Percentiles rank a stretch among this genome's conserved stretches.
Conservation (phyloP, 2,329 filamentous ascomycete genomes). For the Pyricularia pennisetigena region DNA sequence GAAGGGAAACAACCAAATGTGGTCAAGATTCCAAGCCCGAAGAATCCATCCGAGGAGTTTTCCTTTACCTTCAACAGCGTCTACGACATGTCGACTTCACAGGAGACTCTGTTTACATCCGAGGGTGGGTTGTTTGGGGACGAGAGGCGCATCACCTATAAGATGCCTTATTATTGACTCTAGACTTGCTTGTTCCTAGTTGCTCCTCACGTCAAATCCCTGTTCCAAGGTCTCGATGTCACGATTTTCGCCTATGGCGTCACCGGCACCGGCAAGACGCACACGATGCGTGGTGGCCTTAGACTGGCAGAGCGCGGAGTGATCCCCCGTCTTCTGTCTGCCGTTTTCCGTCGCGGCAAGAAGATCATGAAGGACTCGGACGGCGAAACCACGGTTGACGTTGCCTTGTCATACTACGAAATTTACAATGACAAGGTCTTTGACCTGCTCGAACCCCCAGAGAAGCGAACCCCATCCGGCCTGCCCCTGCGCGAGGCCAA, state of each 20-base stretch:
- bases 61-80: conserved; percentile 93
- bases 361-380: conserved; percentile 74
- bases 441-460: conserved; percentile 77
- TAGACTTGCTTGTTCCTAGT: conserved; percentile 39
- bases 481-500: conserved; percentile 77
- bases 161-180: not conserved
- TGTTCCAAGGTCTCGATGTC: conserved; percentile 82
- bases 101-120: conserved; percentile 79
- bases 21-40: conserved; percentile 86
- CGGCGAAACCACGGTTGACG: conserved; percentile 59
- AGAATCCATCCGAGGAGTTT: conserved; percentile 84
- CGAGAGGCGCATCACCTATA: conserved; percentile 1
- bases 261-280: conserved; percentile 88
- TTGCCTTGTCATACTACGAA: conserved; percentile 84
- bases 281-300: conserved; percentile 90
- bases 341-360: conserved; percentile 74
- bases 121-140: conserved; percentile 42
- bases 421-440: conserved; percentile 97
- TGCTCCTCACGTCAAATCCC: conserved; percentile 77
- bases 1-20: conserved; percentile 53
- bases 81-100: conserved; percentile 69
- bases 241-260: conserved; percentile 91
- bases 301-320: conserved; percentile 78
- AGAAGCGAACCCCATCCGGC: conserved; percentile 75
- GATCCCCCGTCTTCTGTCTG: conserved; percentile 76